Base-by-base conservation (phyloP, 2,329 filamentous ascomycete genomes). In the Tolypocladium ophioglossoides region DNA sequence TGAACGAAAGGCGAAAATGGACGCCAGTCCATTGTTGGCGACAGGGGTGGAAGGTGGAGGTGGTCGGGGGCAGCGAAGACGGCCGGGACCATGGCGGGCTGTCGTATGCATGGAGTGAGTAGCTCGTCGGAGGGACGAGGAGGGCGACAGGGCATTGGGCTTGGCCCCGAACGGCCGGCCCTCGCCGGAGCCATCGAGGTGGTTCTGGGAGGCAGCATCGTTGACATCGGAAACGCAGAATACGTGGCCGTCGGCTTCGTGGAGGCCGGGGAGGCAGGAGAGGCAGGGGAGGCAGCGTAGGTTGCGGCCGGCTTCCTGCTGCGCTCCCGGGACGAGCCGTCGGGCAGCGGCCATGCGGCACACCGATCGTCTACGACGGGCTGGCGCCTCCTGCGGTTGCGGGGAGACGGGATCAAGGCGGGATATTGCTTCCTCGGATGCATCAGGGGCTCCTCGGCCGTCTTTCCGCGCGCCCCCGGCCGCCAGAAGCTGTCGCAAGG, bases 401-500 rank as follows among this genome's bases (percentile, higher is more conserved):
- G 61, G n/a, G 64, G 64, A 10, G 64, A 63, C 14, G 67, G 61
- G 9, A 68, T 62, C 56, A 68, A 55, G 14, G 66, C 66, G 22
- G 65, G 64, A 54, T 66, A 66, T 24, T 69, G 66, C 56, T 66
- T 67, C 49, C 55, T 61, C 11, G 62, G 55, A 22, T 56, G 57
- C 37, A 55, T 48, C 20, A 1, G 50, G 40, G 14, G 55, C 50
- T 58, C 54, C 18, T 57, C 55, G 47, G 58, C 61, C 44, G 49
- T 32, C 20, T 54, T 48, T 10, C 53, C 54, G 20, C 32, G 50
- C 35, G 56, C 54, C 5, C 52, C 58, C 1, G 56, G 61, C 40
- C 62, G 60, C 77, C 76, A 79, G 61, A 79, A 81, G 52, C 68
- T 75, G 60, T 80, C 74, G 77, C 78, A 81, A 2, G 78, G 62